Conservation (phyloP, 768 basidiomycete genomes). For the Leccinum obscurum region DNA sequence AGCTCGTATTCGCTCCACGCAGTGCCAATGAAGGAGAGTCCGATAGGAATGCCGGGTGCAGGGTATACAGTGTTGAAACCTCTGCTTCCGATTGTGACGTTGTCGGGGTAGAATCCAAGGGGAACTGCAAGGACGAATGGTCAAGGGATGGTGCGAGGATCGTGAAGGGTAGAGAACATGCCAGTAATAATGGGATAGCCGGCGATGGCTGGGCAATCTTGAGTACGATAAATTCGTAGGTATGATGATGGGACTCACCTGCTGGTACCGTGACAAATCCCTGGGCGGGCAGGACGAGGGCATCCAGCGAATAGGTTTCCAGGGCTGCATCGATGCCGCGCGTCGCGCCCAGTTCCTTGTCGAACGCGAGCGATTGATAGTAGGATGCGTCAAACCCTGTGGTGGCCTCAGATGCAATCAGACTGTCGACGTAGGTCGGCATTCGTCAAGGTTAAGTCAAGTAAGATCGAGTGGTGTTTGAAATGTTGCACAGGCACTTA, state of each 20-base stretch:
- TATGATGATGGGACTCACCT: constrained; percentile 7
- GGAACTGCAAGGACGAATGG: constrained; percentile 24
- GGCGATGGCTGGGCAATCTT: constrained; percentile 27
- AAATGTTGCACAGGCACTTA: constrained; percentile 28
- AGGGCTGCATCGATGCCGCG: constrained; percentile 55
- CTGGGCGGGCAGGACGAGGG: constrained; percentile 46
- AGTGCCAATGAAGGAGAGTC: constrained; percentile 44
- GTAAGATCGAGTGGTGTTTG: background rate
- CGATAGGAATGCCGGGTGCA: constrained; percentile 42
- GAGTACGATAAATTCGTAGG: background rate
- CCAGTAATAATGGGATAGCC: constrained; percentile 38
- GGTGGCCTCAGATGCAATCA: constrained; percentile 27
- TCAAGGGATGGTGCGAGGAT: background rate
- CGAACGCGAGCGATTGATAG: constrained; percentile 44
- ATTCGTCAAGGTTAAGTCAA: no score
- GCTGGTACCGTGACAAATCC: constrained; percentile 22
- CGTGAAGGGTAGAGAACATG: constrained; percentile 1
- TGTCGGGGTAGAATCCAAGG: constrained; percentile 39
- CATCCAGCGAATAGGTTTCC: constrained; percentile 45
- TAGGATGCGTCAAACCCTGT: constrained; percentile 35
- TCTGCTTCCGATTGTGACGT: constrained; percentile 34
- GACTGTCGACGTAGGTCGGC: constrained; percentile 5
- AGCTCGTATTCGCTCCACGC: constrained; percentile 45
- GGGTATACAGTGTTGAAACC: constrained; percentile 33
- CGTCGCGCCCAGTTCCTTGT: constrained; percentile 49